Percentiles rank a stretch among this genome's conserved stretches.
Evolutionary conservation across 2,329 filamentous ascomycete species (phyloP).

Genomic region (Cladosporium sp.): DNA sequence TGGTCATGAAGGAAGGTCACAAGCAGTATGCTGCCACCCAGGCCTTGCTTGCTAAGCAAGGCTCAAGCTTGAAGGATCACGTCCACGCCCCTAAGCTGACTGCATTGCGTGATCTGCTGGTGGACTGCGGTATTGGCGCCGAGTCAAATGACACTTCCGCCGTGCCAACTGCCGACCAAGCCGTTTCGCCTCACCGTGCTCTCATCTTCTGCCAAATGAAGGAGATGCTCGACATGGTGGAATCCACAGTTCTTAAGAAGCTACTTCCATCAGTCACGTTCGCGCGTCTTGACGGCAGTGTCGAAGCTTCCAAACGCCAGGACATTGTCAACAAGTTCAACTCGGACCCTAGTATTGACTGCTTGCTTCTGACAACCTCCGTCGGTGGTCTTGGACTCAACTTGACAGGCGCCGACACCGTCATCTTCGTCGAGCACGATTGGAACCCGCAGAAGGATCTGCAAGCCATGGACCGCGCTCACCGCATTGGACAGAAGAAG

Average conservation of each 20-base stretch:
- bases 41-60: constrained; percentile 72
- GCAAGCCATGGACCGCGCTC: constrained; percentile 97
- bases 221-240: constrained; percentile 99
- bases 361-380: constrained; percentile 87
- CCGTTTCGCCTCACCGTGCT: constrained; percentile 92
- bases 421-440: constrained; percentile 99
- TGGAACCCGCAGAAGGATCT: constrained; percentile 99
- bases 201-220: constrained; percentile 99
- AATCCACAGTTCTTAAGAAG: constrained; percentile 85
- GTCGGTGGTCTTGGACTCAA: constrained; percentile 95
- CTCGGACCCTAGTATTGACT: constrained; percentile 93
- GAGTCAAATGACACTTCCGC: constrained; percentile 53
- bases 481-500: constrained; percentile 99
- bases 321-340: constrained; percentile 99
- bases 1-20: constrained; percentile 94
- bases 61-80: constrained; percentile 80
- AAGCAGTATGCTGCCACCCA: constrained; percentile 88
- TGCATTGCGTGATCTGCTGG: constrained; percentile 84
- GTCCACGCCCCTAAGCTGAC: constrained; percentile 89
- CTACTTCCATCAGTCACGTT: constrained; percentile 92
- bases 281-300: constrained; percentile 87
- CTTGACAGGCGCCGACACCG: constrained; percentile 92
- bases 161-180: constrained; percentile 64
- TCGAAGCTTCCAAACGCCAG: constrained; percentile 90
- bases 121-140: constrained; percentile 96